Percentiles rank a stretch among this genome's conserved stretches.
phyloP scores from a whole-genome alignment of 169 alveolate genomes.

The Babesia bigemina region DNA sequence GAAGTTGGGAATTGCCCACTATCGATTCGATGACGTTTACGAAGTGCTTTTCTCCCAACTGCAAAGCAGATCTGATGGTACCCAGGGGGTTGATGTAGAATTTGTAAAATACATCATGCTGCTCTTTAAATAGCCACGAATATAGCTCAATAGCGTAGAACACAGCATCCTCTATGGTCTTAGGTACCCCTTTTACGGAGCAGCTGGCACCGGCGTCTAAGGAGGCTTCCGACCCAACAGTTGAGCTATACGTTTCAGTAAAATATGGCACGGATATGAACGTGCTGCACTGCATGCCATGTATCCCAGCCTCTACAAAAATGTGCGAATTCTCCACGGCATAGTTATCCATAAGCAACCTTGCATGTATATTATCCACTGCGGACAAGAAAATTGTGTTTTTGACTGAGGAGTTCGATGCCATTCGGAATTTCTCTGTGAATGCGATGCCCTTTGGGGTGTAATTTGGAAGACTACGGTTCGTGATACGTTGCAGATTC shows the following conservation, averaged over 20 bases:
- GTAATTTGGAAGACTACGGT: slow-evolving; percentile 5
- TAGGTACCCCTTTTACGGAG: slow-evolving; percentile 68
- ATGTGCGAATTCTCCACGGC: slow-evolving; percentile 28
- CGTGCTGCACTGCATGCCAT: slow-evolving; percentile 70
- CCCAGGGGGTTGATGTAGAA: slow-evolving; percentile 52
- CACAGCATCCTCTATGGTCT: slow-evolving; percentile 43
- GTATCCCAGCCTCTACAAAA: slow-evolving; percentile 64
- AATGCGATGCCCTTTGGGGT: slow-evolving; percentile 5
- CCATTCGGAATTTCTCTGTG: slow-evolving; percentile 22
- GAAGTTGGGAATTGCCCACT: slow-evolving; percentile 16
- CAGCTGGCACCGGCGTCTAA: slow-evolving; percentile 35
- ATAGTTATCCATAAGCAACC: slow-evolving; percentile 57
- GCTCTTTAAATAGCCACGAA: slow-evolving; percentile 49
- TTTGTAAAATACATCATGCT: slow-evolving; percentile 38
- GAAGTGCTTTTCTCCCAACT: slow-evolving; percentile 9
- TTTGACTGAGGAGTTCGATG: not conserved
- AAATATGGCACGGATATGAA: slow-evolving; percentile 44
- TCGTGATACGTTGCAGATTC: slow-evolving; percentile 15
- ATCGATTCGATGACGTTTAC: slow-evolving; percentile 20
- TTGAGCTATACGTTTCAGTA: slow-evolving; percentile 57
- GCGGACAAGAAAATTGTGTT: slow-evolving; percentile 45
- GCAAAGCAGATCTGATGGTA: slow-evolving; percentile 29
- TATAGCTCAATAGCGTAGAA: slow-evolving; percentile 53
- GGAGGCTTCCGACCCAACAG: slow-evolving; percentile 25
- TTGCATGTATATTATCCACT: slow-evolving; percentile 63